Evolutionary conservation across 306 rosid species (phyloP).

Genomic region (Cyclanthera cordifolia): DNA sequence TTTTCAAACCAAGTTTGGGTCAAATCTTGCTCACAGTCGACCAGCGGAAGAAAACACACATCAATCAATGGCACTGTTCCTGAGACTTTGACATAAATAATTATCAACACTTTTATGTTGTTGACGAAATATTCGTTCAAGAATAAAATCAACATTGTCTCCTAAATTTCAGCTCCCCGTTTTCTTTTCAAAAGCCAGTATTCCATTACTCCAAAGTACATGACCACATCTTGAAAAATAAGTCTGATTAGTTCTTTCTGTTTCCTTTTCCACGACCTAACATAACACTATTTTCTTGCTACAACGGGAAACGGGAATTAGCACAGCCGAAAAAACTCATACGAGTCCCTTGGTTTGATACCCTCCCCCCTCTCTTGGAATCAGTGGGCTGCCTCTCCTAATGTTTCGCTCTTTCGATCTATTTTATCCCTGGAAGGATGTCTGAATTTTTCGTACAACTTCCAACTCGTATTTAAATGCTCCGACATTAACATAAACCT

Average conservation of each 20-base stretch:
- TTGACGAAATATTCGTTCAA: neutral
- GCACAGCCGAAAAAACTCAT: neutral
- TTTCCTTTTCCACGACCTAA: slow-evolving; percentile 1
- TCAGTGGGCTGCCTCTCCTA: neutral
- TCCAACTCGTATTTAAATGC: neutral
- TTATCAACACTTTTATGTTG: slow-evolving; percentile 5
- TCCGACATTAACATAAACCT: slow-evolving; percentile 1
- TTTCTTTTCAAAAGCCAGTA: neutral
- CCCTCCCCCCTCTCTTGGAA: neutral
- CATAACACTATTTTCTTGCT: neutral
- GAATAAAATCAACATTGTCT: neutral
- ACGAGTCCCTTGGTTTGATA: neutral
- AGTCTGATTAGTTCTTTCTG: neutral
- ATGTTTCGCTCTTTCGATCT: neutral
- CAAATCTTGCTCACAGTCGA: slow-evolving; percentile 8
- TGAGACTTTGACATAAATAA: slow-evolving; percentile 3
- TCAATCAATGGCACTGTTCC: neutral
- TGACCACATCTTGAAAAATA: neutral
- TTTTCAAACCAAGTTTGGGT: neutral
- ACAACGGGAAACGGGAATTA: neutral
- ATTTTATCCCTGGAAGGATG: neutral
- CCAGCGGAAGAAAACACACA: neutral
- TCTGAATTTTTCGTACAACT: slow-evolving; percentile 7
- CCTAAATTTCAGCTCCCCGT: neutral
- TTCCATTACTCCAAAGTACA: neutral